phyloP scores from a whole-genome alignment of 139 green algal genomes.

The Ostreobium quekettii region DNA sequence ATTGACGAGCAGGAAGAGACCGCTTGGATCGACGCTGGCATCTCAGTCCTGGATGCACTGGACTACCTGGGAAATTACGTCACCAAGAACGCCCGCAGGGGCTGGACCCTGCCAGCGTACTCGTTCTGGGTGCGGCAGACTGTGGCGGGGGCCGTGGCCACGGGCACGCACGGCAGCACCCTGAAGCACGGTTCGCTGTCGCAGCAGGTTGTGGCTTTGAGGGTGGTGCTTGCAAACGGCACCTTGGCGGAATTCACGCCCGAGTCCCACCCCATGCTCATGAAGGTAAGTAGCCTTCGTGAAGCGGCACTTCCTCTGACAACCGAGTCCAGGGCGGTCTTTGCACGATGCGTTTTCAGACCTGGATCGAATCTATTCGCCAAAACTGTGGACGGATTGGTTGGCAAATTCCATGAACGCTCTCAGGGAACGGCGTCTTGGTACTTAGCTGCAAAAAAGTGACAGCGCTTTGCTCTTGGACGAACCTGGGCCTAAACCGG shows the following conservation, averaged over 20 bases:
- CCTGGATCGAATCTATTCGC: no score
- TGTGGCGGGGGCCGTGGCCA: constrained; percentile 8
- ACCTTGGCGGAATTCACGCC: constrained; percentile 43
- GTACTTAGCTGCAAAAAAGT: no score
- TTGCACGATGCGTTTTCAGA: no score
- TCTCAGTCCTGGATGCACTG: constrained; percentile 3
- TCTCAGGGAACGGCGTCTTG: no score
- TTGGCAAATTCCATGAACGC: no score
- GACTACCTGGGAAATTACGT: constrained; percentile 10
- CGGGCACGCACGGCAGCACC: constrained; percentile 7
- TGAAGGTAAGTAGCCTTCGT: constrained; percentile 22
- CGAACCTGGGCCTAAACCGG: no score
- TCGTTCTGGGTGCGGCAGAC: neutral
- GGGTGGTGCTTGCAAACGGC: constrained; percentile 67
- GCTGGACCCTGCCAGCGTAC: neutral
- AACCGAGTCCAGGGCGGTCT: no score
- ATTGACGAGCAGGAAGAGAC: neutral
- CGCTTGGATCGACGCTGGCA: neutral
- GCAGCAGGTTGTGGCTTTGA: constrained; percentile 36
- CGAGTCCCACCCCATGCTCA: constrained; percentile 44
- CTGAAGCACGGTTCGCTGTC: constrained; percentile 8
- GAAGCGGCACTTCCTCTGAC: neutral
- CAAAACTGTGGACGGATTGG: no score
- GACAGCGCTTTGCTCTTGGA: no score
- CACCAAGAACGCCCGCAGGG: neutral